Percentiles rank a stretch among this genome's conserved stretches.
Conservation (phyloP, 176 grass and related monocot genomes). For the Rhipidocladum racemiflorum region DNA sequence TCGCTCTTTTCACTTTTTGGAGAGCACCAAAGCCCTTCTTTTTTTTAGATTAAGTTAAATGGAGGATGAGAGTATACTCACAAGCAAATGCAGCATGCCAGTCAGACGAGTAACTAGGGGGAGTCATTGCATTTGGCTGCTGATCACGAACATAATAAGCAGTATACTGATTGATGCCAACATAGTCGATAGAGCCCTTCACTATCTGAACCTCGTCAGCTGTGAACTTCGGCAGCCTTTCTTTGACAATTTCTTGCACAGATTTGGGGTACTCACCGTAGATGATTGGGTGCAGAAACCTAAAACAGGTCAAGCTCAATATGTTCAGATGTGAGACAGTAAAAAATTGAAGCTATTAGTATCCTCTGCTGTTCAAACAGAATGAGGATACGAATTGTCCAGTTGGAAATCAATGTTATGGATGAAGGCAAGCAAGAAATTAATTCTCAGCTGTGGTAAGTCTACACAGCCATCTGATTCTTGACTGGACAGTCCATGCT, state of each 20-base stretch:
- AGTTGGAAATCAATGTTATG: neutral
- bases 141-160: constrained; percentile 49
- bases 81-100: constrained; percentile 53
- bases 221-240: constrained; percentile 59
- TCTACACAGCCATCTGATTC: neutral
- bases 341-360: neutral
- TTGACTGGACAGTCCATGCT: neutral
- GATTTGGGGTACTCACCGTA: constrained; percentile 57
- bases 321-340: neutral
- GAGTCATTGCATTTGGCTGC: constrained; percentile 8
- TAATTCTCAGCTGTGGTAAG: neutral
- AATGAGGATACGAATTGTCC: neutral
- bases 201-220: constrained; percentile 45
- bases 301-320: neutral
- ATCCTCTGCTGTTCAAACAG: neutral
- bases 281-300: constrained; percentile 67
- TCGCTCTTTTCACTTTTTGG: neutral
- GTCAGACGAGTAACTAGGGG: constrained; percentile 44
- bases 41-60: neutral
- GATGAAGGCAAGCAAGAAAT: neutral
- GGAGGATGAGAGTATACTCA: constrained; percentile 21
- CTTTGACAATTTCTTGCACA: constrained; percentile 56
- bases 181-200: constrained; percentile 51
- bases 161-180: constrained; percentile 66
- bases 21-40: neutral